A percentile compares a stretch with the other conserved stretches of the same genome.
Conservation (phyloP, 805 yeast genomes). For the Lipomyces starkeyi region DNA sequence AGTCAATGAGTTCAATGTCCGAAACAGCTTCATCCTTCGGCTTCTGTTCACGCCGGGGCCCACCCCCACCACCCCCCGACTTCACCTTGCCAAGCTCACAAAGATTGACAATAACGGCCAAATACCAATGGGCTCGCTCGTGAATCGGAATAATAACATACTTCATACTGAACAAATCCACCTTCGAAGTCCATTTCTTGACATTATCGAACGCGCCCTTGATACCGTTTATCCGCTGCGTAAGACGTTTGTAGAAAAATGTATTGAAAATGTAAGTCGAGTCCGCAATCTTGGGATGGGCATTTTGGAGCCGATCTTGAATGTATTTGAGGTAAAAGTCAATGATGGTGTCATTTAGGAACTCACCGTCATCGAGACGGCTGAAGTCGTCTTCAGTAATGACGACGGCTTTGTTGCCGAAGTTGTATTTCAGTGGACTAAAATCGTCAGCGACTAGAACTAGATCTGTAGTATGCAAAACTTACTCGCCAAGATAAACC, state of each 20-base stretch:
- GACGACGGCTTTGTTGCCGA: slow-evolving; percentile 62
- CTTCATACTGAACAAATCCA: slow-evolving; percentile 64
- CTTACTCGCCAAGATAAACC: slow-evolving; percentile 27
- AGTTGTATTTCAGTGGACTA: slow-evolving; percentile 41
- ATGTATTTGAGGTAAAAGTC: slow-evolving; percentile 70
- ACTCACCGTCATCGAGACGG: slow-evolving; percentile 77
- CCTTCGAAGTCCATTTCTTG: slow-evolving; percentile 76
- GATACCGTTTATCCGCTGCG: slow-evolving; percentile 38
- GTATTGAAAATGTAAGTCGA: slow-evolving; percentile 73
- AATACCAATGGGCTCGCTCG: slow-evolving; percentile 84
- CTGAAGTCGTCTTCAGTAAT: slow-evolving; percentile 75
- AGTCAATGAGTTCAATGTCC: slow-evolving; percentile 29
- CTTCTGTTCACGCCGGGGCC: slow-evolving; percentile 14
- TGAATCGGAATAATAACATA: slow-evolving; percentile 81
- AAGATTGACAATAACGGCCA: slow-evolving; percentile 69
- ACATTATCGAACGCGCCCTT: slow-evolving; percentile 62
- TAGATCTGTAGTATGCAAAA: background rate
- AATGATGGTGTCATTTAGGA: slow-evolving; percentile 88
- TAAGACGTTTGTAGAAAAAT: slow-evolving; percentile 75
- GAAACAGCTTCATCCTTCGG: slow-evolving; percentile 21
- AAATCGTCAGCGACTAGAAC: background rate
- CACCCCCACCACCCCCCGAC: background rate
- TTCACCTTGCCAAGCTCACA: slow-evolving; percentile 30
- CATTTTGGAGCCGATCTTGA: slow-evolving; percentile 44
- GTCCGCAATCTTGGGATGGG: slow-evolving; percentile 44